A percentile compares a stretch with the other conserved stretches of the same genome.
phyloP scores from a whole-genome alignment of 129 eudicot species.

The Saussurea involucrata region DNA sequence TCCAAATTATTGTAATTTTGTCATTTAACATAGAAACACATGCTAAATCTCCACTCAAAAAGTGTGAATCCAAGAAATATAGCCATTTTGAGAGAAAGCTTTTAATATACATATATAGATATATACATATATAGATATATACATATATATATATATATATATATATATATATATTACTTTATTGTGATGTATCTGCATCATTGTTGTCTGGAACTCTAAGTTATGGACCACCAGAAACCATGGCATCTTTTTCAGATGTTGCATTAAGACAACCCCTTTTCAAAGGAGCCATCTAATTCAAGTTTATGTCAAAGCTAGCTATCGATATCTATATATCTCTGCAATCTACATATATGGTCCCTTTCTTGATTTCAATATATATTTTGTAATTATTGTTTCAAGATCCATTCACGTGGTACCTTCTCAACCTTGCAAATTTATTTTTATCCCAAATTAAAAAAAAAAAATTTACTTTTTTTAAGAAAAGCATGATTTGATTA shows the following conservation, averaged over 20 bases:
- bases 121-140: background rate
- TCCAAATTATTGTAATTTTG: conserved; percentile 24
- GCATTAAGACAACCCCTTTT: conserved; percentile 34
- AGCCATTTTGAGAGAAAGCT: conserved; percentile 18
- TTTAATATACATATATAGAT: background rate
- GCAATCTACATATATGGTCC: conserved; percentile 25
- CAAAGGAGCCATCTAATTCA: conserved; percentile 31
- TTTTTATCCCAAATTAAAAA: background rate
- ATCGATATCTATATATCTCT: background rate
- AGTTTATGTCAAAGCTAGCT: conserved; percentile 30
- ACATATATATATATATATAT: background rate
- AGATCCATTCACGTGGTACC: conserved; percentile 21
- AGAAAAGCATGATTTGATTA: background rate
- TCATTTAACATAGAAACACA: conserved; percentile 23
- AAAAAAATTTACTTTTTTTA: background rate
- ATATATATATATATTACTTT: background rate
- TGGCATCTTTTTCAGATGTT: conserved; percentile 43
- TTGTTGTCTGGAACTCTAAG: conserved; percentile 35
- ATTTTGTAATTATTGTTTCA: conserved; percentile 8
- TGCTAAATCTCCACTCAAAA: conserved; percentile 23
- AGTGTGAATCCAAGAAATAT: conserved; percentile 17
- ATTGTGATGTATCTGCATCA: conserved; percentile 25
- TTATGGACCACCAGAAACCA: conserved; percentile 38
- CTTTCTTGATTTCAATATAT: conserved; percentile 22
- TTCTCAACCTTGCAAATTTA: conserved; percentile 23